Conservation (phyloP, 2,329 filamentous ascomycete genomes). For the Diaporthe citriasiana region DNA sequence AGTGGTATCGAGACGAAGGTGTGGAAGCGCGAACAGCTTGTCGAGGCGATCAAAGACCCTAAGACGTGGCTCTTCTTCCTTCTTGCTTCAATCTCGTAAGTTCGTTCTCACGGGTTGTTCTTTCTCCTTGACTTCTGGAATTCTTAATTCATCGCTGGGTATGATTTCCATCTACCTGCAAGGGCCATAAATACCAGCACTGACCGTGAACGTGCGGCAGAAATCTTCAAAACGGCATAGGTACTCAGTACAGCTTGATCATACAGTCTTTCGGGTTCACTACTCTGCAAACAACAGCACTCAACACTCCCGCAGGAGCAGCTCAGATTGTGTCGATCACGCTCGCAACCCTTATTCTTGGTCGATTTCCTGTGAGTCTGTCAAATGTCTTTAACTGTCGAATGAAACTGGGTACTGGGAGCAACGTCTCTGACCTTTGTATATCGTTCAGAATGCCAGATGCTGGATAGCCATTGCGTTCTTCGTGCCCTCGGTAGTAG, state of each 20-base stretch:
- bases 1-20: slow-evolving; percentile 26
- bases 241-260: slow-evolving; percentile 22
- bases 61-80: slow-evolving; percentile 32
- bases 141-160: no score
- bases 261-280: slow-evolving; percentile 27
- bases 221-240: slow-evolving; percentile 20
- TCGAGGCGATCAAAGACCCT: slow-evolving; percentile 4
- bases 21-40: slow-evolving; percentile 8
- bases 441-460: neutral
- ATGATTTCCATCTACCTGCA: neutral
- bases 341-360: slow-evolving; percentile 8
- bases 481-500: slow-evolving; percentile 7
- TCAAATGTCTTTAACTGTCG: neutral
- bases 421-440: neutral
- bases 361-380: slow-evolving; percentile 2
- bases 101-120: neutral
- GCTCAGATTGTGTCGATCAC: slow-evolving; percentile 13
- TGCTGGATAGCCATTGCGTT: slow-evolving; percentile 20
- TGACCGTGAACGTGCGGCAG: neutral
- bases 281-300: slow-evolving; percentile 18
- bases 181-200: neutral
- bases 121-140: neutral
- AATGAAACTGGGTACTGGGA: no score
- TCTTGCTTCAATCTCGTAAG: slow-evolving; percentile 29
- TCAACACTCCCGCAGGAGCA: slow-evolving; percentile 17